These are phyloP conservation scores for Plasmodium relictum DNA, from an alignment of 169 alveolate genomes.

Conservation along the genomic window DNA sequence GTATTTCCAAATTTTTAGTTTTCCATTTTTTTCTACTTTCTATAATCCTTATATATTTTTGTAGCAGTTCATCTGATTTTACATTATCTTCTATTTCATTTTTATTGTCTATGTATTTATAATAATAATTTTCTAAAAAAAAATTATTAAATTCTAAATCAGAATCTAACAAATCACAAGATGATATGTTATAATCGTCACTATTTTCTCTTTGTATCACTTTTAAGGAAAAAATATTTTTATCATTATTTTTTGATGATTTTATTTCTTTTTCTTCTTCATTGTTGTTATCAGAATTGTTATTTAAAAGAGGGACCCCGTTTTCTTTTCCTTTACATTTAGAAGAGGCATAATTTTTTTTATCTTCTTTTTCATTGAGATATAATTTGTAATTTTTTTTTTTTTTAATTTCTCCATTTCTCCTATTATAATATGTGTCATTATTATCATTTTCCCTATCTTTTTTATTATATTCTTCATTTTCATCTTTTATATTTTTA, in stretches of 20 bases:
- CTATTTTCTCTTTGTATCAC: not conserved
- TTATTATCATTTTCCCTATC: not conserved
- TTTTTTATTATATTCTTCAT: not conserved
- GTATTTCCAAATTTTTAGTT: slow-evolving; percentile 1
- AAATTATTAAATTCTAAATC: slow-evolving; percentile 9
- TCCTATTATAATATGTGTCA: not conserved
- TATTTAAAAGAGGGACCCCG: too few relatives aligned
- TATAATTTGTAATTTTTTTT: too few relatives aligned
- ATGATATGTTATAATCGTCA: not conserved
- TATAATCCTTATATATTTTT: slow-evolving; percentile 16
- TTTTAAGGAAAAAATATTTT: not conserved
- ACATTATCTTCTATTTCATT: not conserved
- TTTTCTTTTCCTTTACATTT: too few relatives aligned
- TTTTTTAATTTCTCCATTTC: not conserved
- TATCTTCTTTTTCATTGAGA: too few relatives aligned
- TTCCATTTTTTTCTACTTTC: slow-evolving; percentile 17
- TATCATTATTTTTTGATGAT: not conserved
- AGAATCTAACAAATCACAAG: slow-evolving; percentile 18
- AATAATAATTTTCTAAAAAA: slow-evolving; percentile 30
- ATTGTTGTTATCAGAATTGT: not conserved
- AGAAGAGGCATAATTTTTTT: too few relatives aligned
- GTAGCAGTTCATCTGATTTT: not conserved
- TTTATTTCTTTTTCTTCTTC: not conserved
- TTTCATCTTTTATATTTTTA: not conserved
- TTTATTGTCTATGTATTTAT: slow-evolving; percentile 5